phyloP scores from a whole-genome alignment of 345 rosid genomes.

The Brassica carinata region DNA sequence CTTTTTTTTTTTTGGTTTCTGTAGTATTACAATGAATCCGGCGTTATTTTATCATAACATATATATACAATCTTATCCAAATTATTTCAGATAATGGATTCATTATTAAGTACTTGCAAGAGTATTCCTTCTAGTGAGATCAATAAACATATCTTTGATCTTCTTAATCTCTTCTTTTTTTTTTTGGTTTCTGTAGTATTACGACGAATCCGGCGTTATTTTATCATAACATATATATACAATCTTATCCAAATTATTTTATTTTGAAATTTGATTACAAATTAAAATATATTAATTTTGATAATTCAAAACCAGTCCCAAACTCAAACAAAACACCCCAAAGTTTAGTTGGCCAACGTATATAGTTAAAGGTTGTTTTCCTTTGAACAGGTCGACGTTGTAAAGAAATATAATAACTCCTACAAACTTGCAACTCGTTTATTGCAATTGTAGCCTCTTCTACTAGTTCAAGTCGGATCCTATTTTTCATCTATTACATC shows the following conservation, averaged over 20 bases:
- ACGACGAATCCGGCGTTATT: too few relatives aligned
- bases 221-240: too few relatives aligned
- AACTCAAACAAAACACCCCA: neutral
- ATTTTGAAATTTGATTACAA: neutral
- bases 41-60: too few relatives aligned
- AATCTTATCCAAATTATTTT: neutral
- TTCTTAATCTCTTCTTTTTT: too few relatives aligned
- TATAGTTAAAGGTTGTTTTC: neutral
- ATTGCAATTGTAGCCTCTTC: slow-evolving; percentile 34
- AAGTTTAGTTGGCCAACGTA: neutral
- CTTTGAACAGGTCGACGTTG: neutral
- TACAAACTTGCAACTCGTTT: slow-evolving; percentile 41
- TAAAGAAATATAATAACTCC: slow-evolving; percentile 36
- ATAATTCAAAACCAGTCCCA: neutral
- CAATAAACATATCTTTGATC: too few relatives aligned
- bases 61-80: too few relatives aligned
- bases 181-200: too few relatives aligned
- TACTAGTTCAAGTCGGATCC: slow-evolving; percentile 8
- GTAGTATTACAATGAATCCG: too few relatives aligned
- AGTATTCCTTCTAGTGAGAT: too few relatives aligned
- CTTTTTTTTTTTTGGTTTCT: too few relatives aligned
- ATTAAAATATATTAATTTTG: neutral
- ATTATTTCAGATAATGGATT: too few relatives aligned
- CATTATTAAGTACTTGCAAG: too few relatives aligned
- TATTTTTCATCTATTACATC: slow-evolving; percentile 12